phyloP scores from a whole-genome alignment of 75 land plant species.

The Selaginella tamariscina region DNA sequence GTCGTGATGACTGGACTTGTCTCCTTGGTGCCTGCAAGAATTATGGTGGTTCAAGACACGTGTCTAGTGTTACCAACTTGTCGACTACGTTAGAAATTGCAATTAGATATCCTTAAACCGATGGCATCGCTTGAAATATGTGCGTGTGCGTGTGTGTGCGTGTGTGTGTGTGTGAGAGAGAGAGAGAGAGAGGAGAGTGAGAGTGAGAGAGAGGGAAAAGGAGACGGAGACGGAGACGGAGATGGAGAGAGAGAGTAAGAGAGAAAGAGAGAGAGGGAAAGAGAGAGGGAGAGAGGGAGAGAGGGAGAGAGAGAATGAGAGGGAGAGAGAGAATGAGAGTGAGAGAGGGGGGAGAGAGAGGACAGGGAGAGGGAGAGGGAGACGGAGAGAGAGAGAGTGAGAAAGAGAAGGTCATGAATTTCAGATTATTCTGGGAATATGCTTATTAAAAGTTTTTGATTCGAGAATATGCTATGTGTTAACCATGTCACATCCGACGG shows the following conservation, averaged over 20 bases:
- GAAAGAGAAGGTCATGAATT: too few species aligned
- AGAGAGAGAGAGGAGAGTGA: constrained; percentile 10
- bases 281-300: constrained; percentile 13
- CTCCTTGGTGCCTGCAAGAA: too few species aligned
- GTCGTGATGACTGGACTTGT: not conserved
- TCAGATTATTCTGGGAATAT: too few species aligned
- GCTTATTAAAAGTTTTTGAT: too few species aligned
- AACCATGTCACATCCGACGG: too few species aligned
- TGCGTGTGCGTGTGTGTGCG: not conserved
- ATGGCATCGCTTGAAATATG: too few species aligned
- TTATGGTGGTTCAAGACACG: too few species aligned
- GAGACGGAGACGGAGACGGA: not conserved
- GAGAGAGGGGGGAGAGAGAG: not conserved
- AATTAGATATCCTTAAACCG: too few species aligned
- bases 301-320: not conserved
- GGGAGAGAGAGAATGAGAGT: not conserved
- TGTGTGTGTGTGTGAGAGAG: constrained; percentile 6
- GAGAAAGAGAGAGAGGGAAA: constrained; percentile 12
- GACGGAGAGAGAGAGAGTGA: not conserved
- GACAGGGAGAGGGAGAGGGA: not conserved
- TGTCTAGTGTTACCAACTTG: too few species aligned
- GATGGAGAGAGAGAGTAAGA: too few species aligned
- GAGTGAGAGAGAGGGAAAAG: not conserved
- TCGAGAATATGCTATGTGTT: too few species aligned
- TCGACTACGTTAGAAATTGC: too few species aligned